phyloP scores from a whole-genome alignment of 768 basidiomycete genomes.

The Macrolepiota fuliginosa region DNA sequence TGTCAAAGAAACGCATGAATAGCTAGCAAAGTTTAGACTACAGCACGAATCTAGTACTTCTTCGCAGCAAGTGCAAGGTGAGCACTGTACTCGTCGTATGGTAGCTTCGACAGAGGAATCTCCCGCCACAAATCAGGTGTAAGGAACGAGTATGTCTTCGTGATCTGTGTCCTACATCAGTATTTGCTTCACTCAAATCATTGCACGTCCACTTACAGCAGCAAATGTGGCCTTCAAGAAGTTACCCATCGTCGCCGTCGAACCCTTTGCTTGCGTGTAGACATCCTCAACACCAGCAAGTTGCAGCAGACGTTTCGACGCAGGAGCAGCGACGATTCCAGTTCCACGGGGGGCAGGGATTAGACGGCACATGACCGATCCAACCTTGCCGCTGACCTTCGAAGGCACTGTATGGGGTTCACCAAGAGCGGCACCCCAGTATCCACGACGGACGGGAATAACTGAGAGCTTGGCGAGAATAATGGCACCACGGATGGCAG shows the following conservation, averaged over 20 bases:
- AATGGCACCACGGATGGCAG: constrained; percentile 99
- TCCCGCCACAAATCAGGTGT: constrained; percentile 98
- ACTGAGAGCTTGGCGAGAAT: constrained; percentile 98
- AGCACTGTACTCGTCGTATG: constrained; percentile 94
- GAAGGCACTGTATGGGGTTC: constrained; percentile 99
- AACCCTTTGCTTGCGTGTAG: constrained; percentile 98
- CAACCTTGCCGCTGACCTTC: constrained; percentile 98
- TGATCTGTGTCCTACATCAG: constrained; percentile 55
- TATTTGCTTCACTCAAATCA: not conserved
- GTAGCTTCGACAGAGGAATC: constrained; percentile 84
- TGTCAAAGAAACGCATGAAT: constrained; percentile 13
- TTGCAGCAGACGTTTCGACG: constrained; percentile 94
- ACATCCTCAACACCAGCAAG: constrained; percentile 97
- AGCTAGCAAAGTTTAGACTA: constrained; percentile 13
- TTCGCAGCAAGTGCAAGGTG: constrained; percentile 87
- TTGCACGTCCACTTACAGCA: constrained; percentile 53
- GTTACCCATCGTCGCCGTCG: constrained; percentile 98
- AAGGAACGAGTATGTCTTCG: constrained; percentile 97
- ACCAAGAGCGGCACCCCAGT: constrained; percentile 99
- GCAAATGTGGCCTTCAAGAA: constrained; percentile 98
- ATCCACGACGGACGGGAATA: constrained; percentile 97
- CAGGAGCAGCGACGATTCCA: constrained; percentile 98
- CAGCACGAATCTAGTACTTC: constrained; percentile 43
- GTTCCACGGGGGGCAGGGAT: constrained; percentile 99
- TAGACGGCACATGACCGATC: constrained; percentile 98